Conservation (phyloP, 2,329 filamentous ascomycete genomes). For the Aspergillus ruber region DNA sequence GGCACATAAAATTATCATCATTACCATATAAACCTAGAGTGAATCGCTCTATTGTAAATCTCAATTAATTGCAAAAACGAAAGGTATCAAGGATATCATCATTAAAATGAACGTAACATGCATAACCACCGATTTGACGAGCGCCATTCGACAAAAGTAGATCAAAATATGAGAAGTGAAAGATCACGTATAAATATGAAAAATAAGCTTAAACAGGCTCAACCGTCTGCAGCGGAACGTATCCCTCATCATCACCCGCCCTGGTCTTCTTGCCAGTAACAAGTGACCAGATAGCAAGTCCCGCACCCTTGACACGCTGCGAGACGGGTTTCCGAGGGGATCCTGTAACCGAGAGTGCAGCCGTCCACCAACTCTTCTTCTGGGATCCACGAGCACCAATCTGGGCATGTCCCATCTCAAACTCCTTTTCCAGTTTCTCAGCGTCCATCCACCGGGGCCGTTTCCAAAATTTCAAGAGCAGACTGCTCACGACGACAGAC, state of each 20-base stretch:
- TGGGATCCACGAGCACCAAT: conserved; percentile 13
- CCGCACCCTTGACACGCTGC: conserved; percentile 12
- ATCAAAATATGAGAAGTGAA: background rate
- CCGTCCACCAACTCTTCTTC: conserved; percentile 25
- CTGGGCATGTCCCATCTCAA: conserved; percentile 24
- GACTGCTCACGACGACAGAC: conserved; percentile 75
- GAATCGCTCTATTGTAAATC: background rate
- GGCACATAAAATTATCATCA: too few species aligned
- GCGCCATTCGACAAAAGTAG: background rate
- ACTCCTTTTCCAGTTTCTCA: conserved; percentile 55
- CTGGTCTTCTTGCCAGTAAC: conserved; percentile 21
- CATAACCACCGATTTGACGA: background rate
- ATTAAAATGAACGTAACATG: background rate
- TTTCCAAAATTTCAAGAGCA: conserved; percentile 81
- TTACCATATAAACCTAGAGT: too few species aligned
- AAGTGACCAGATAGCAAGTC: conserved; percentile 21
- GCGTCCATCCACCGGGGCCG: conserved; percentile 82
- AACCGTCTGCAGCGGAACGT: conserved; percentile 41
- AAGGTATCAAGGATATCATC: background rate
- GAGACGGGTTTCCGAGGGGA: conserved; percentile 8
- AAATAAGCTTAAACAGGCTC: conserved; percentile 25
- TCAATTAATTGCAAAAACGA: background rate
- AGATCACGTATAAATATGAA: background rate
- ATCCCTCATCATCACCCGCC: conserved; percentile 31
- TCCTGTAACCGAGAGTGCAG: conserved; percentile 17